A percentile compares a stretch with the other conserved stretches of the same genome.
These are phyloP conservation scores for Elsinoe australis DNA, from an alignment of 2,329 filamentous ascomycete genomes.

Conservation along the genomic window DNA sequence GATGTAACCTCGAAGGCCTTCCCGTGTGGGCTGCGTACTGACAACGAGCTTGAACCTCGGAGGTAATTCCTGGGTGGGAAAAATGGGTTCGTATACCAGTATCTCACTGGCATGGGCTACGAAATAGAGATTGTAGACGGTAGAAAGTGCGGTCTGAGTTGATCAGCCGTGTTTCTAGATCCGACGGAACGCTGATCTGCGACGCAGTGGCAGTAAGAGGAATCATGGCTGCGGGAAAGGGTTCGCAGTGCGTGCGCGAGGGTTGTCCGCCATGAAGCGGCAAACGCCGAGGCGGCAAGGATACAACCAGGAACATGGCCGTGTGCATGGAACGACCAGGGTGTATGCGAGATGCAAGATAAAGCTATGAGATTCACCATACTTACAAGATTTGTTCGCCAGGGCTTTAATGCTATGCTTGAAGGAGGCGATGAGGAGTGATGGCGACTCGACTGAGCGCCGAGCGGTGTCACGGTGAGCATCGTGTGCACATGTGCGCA, in stretches of 20 bases:
- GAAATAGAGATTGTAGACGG: slow-evolving; percentile 42
- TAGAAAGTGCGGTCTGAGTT: slow-evolving; percentile 38
- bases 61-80: slow-evolving; percentile 35
- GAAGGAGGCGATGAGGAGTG: background rate
- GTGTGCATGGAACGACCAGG: background rate
- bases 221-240: too few species aligned
- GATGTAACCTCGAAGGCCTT: slow-evolving; percentile 29
- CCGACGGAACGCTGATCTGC: background rate
- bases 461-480: slow-evolving; percentile 1
- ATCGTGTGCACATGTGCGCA: too few species aligned
- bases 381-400: slow-evolving; percentile 11
- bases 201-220: too few species aligned
- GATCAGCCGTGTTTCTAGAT: slow-evolving; percentile 11
- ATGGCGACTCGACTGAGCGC: background rate
- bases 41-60: slow-evolving; percentile 33
- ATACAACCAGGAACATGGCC: too few species aligned
- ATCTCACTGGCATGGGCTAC: slow-evolving; percentile 37
- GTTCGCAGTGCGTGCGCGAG: too few species aligned
- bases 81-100: slow-evolving; percentile 38
- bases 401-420: slow-evolving; percentile 3
- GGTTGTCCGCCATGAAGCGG: too few species aligned
- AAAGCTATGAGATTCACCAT: slow-evolving; percentile 3
- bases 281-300: too few species aligned
- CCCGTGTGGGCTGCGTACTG: slow-evolving; percentile 32
- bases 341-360: slow-evolving; percentile 3